A percentile compares a stretch with the other conserved stretches of the same genome.
Conservation (phyloP, 257 asterid species). For the Euphrasia confusa region DNA sequence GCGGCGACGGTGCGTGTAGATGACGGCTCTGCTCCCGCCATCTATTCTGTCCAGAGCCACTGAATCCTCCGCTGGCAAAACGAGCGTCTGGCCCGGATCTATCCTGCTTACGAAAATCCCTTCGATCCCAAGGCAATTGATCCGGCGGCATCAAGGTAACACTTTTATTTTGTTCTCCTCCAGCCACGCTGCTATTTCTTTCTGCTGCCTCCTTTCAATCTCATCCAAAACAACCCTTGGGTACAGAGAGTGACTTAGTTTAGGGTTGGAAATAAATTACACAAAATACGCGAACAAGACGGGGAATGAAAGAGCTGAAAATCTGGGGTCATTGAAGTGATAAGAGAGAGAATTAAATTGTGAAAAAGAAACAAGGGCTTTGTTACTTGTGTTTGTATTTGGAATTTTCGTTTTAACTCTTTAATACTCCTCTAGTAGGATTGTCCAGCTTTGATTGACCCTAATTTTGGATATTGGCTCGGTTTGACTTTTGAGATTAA, state of each 20-base stretch:
- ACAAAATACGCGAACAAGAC: background rate
- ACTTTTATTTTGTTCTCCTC: constrained; percentile 21
- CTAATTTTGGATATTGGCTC: too few relatives aligned
- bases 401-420: too few relatives aligned
- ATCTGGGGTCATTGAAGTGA: too few relatives aligned
- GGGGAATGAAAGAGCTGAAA: background rate
- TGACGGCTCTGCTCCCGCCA: constrained; percentile 67
- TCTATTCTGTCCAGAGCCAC: constrained; percentile 56
- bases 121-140: constrained; percentile 97
- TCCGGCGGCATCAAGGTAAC: constrained; percentile 79
- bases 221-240: constrained; percentile 41
- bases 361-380: too few relatives aligned
- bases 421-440: too few relatives aligned
- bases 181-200: constrained; percentile 26
- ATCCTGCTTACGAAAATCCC: constrained; percentile 83
- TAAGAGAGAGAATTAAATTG: too few relatives aligned
- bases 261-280: constrained; percentile 18
- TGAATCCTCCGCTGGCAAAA: constrained; percentile 44
- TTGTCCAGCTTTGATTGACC: too few relatives aligned
- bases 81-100: constrained; percentile 57
- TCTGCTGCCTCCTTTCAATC: constrained; percentile 36
- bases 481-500: too few relatives aligned
- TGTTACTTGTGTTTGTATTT: too few relatives aligned
- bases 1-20: constrained; percentile 43
- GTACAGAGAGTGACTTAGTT: constrained; percentile 1